Evolutionary conservation across 2,329 filamentous ascomycete species (phyloP).

Genomic region (Elsinoe australis): DNA sequence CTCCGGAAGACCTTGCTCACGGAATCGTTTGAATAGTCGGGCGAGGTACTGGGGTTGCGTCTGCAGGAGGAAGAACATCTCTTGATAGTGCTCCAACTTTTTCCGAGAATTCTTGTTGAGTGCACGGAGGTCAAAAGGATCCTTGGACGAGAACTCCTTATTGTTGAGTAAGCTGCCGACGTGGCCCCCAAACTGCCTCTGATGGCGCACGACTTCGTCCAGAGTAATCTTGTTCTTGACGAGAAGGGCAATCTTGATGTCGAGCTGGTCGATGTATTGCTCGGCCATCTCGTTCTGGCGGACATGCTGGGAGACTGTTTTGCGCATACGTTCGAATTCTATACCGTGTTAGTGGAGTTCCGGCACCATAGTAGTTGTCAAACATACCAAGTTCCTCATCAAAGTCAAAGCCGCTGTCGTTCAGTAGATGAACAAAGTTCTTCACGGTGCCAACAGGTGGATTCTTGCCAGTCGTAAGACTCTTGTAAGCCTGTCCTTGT

Average conservation of each 20-base stretch:
- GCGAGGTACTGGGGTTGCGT: conserved; percentile 94
- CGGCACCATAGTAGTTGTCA: background rate
- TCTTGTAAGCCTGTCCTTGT: conserved; percentile 97
- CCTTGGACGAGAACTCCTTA: conserved; percentile 76
- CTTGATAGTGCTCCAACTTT: conserved; percentile 94
- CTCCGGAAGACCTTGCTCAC: conserved; percentile 76
- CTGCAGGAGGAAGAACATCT: conserved; percentile 93
- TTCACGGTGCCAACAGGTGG: conserved; percentile 94
- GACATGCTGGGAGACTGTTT: conserved; percentile 94
- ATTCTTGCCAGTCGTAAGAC: conserved; percentile 89
- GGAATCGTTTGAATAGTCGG: conserved; percentile 73
- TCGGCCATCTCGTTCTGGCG: conserved; percentile 95
- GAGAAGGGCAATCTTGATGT: conserved; percentile 95
- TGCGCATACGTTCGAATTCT: conserved; percentile 89
- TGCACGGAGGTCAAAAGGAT: conserved; percentile 93
- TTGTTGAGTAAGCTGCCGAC: conserved; percentile 79
- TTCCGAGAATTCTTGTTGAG: conserved; percentile 93
- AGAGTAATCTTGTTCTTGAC: conserved; percentile 99
- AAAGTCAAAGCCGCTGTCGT: conserved; percentile 98
- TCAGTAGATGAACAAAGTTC: conserved; percentile 94
- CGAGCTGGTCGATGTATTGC: conserved; percentile 95
- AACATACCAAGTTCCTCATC: conserved; percentile 74
- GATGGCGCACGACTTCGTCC: conserved; percentile 93
- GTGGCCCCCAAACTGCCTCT: conserved; percentile 90
- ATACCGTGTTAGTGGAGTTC: conserved; percentile 22